Evolutionary conservation across 176 grass and related monocot genomes (phyloP), one percentile per base, ranked within the genome.

Genomic region (Cenchrus purpureus): DNA sequence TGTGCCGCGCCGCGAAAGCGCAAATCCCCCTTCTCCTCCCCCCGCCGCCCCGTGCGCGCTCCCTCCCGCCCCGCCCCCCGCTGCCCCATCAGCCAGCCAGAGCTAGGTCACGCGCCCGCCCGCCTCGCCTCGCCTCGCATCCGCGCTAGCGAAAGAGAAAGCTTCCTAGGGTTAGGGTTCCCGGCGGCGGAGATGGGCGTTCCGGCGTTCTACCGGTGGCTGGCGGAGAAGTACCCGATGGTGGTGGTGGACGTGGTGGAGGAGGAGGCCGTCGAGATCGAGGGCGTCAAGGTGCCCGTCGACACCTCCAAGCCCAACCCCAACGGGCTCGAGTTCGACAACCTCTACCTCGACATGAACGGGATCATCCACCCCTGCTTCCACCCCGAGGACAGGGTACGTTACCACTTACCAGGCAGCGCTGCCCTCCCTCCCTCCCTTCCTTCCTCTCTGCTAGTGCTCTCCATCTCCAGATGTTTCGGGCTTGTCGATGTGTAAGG

Each of bases 151-250:
- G 48, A 9, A 32, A 11, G 16, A 13, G 37, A 40, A 40, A 40
- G 37, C 37, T 40, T 59, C 43, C 29, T 90, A 86, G 76, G 80
- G 75, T 71, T 92, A 95, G 90, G 87, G 82, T 88, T 92, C 34
- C 58, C 81, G 10, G 28, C 28, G 8, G 25, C 46, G 12, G 85
- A 77, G 68, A 99, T 96, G 97, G 97, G 97, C 19, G 97, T 99
- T 8, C 97, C 91, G 37, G 82, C 97, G 71, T 99, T 99, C 90
- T 99, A 99, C 88, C 85, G 93, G 40, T 99, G 97, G 97, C 90
- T 99, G 70, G 93, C 94, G 68, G 97, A 99, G 93, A 99, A 96
- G 91, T 99, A 99, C 73, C 97, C 91, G 12, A 91, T 94, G 97
- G 86, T 96, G 84, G 91, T 99, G 85, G 97, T 94, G 66, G 94